Evolutionary conservation across 2,329 filamentous ascomycete species (phyloP).

Genomic region (Lecanicillium sp.): DNA sequence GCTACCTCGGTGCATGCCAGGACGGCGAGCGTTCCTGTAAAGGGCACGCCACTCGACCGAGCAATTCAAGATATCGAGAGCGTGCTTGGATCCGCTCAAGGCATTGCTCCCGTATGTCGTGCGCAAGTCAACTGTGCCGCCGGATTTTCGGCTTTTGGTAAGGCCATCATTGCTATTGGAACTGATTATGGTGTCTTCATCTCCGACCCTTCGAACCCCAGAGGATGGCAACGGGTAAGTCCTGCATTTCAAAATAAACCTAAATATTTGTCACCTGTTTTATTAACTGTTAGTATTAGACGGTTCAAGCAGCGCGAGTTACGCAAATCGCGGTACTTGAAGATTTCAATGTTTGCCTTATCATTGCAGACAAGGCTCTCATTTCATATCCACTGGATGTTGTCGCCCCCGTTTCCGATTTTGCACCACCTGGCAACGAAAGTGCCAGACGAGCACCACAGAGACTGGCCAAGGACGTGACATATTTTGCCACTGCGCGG

Average conservation of each 20-base stretch:
- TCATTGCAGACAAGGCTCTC: constrained; percentile 84
- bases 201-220: constrained; percentile 78
- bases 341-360: constrained; percentile 85
- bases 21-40: constrained; percentile 63
- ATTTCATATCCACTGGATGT: constrained; percentile 92
- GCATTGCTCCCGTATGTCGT: constrained; percentile 71
- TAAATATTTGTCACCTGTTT: neutral
- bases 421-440: constrained; percentile 55
- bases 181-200: constrained; percentile 93
- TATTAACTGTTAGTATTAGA: constrained; percentile 36
- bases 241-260: neutral
- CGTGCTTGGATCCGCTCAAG: constrained; percentile 59
- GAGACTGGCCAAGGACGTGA: constrained; percentile 84
- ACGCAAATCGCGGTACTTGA: constrained; percentile 93
- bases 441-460: constrained; percentile 81
- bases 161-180: constrained; percentile 83
- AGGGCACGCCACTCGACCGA: constrained; percentile 83
- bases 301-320: constrained; percentile 67
- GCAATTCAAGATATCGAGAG: constrained; percentile 84
- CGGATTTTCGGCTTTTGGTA: constrained; percentile 76
- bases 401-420: constrained; percentile 57
- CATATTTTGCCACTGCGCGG: constrained; percentile 89
- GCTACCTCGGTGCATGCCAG: constrained; percentile 48
- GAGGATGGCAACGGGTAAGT: constrained; percentile 82
- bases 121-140: constrained; percentile 89